Evolutionary conservation across 805 yeast species (phyloP).

Genomic region (Suhomyces faveliae): DNA sequence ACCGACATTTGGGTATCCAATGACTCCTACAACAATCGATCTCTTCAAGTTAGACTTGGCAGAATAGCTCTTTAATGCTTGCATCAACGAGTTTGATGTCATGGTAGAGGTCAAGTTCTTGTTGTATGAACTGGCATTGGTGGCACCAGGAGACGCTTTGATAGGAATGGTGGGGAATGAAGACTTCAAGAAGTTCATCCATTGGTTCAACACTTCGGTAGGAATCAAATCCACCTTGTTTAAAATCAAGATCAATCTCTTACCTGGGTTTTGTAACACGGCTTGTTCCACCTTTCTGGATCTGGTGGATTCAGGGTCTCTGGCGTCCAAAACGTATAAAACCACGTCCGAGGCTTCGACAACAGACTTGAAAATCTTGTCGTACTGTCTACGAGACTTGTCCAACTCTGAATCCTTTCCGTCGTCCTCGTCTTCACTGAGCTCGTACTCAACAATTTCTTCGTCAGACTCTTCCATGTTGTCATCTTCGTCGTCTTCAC

Average conservation of each 20-base stretch:
- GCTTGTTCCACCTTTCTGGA: constrained; percentile 90
- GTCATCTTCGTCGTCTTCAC: constrained; percentile 43
- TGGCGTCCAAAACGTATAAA: constrained; percentile 91
- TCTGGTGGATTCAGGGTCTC: constrained; percentile 95
- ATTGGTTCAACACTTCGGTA: constrained; percentile 72
- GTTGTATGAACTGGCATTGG: constrained; percentile 66
- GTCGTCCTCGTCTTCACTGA: constrained; percentile 41
- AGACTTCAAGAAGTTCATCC: constrained; percentile 77
- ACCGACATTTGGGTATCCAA: constrained; percentile 97
- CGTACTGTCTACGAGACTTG: constrained; percentile 85
- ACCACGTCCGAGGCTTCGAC: constrained; percentile 91
- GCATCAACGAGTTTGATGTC: constrained; percentile 73
- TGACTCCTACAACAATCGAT: constrained; percentile 88
- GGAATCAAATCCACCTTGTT: constrained; percentile 95
- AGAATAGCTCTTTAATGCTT: constrained; percentile 83
- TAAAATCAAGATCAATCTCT: constrained; percentile 79
- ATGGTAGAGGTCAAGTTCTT: constrained; percentile 67
- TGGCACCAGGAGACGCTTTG: constrained; percentile 73
- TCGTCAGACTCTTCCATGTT: constrained; percentile 31
- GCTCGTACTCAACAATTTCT: constrained; percentile 44
- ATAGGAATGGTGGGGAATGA: constrained; percentile 92
- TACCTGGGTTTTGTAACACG: constrained; percentile 73
- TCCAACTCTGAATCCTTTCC: constrained; percentile 53
- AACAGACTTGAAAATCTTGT: constrained; percentile 88
- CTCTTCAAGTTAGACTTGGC: constrained; percentile 81